These are phyloP conservation scores for Boletus bicolor DNA, from an alignment of 768 basidiomycete genomes.

Conservation along the genomic window DNA sequence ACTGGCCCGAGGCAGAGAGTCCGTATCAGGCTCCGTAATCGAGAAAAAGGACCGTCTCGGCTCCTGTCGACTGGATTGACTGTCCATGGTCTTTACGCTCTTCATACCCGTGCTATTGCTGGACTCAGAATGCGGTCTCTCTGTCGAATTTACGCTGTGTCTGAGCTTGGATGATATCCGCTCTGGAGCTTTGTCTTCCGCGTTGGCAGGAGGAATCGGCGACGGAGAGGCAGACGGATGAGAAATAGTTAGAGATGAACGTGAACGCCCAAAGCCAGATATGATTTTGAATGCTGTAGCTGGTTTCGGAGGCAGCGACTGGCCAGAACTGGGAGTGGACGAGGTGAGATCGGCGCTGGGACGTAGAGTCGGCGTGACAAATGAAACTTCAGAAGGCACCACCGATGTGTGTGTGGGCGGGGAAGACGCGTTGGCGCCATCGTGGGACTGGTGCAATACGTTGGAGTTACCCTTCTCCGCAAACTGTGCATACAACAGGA, in stretches of 20 bases:
- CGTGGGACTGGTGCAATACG: constrained; percentile 51
- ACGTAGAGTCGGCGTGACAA: constrained; percentile 44
- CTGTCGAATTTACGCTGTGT: constrained; percentile 37
- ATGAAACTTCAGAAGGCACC: constrained; percentile 57
- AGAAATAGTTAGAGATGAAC: constrained; percentile 51
- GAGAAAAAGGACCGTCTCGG: constrained; percentile 36
- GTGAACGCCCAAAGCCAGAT: constrained; percentile 60
- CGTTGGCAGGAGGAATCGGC: constrained; percentile 22
- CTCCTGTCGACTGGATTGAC: constrained; percentile 40
- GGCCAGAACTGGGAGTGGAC: constrained; percentile 25
- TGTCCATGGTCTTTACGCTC: constrained; percentile 56
- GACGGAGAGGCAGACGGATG: constrained; percentile 31
- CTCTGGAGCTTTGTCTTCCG: constrained; percentile 20
- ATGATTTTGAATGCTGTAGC: constrained; percentile 65
- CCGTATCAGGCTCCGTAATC: constrained; percentile 28
- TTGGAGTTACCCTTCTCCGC: constrained; percentile 65
- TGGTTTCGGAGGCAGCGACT: constrained; percentile 35
- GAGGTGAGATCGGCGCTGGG: constrained; percentile 46
- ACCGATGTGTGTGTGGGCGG: constrained; percentile 23
- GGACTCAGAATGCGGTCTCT: constrained; percentile 55
- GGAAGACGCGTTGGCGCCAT: constrained; percentile 31
- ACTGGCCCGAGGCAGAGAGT: constrained; percentile 14
- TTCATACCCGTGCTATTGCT: constrained; percentile 58
- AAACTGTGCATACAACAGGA: constrained; percentile 75
- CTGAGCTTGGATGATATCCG: constrained; percentile 36